phyloP scores from a whole-genome alignment of 2,329 filamentous ascomycete genomes.

The Gnomoniopsis smithogilvyi region DNA sequence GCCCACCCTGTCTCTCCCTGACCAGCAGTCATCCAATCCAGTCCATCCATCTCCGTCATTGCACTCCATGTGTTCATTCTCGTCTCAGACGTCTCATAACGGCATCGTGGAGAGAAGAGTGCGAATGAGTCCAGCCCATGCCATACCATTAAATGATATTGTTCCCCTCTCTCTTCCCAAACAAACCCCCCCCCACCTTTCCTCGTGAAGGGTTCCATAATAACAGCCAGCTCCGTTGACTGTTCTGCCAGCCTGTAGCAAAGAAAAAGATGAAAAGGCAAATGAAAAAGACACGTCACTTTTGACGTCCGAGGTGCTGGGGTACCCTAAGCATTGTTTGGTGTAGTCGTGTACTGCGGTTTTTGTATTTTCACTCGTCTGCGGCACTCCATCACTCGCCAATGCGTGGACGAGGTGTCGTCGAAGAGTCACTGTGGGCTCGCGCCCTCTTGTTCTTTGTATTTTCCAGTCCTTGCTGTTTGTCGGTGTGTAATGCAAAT shows the following conservation, averaged over 20 bases:
- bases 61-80: neutral
- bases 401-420: neutral
- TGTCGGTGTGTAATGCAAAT: neutral
- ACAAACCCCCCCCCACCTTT: neutral
- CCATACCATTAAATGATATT: neutral
- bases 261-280: neutral
- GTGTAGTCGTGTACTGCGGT: neutral
- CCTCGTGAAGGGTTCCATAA: neutral
- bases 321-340: neutral
- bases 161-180: neutral
- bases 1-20: neutral
- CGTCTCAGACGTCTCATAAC: neutral
- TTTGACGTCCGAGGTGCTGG: neutral
- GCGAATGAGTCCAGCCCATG: constrained; percentile 13
- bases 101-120: neutral
- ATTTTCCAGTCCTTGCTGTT: neutral
- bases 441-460: neutral
- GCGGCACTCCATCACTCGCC: neutral
- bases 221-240: constrained; percentile 3
- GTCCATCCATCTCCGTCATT: constrained; percentile 2
- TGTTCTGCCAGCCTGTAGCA: constrained; percentile 12
- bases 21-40: constrained; percentile 1
- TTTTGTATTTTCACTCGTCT: neutral
- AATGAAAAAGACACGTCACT: neutral
- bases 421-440: neutral